Percentiles rank a stretch among this genome's conserved stretches.
Conservation (phyloP, 805 yeast species). For the Candida ipomoeae region DNA sequence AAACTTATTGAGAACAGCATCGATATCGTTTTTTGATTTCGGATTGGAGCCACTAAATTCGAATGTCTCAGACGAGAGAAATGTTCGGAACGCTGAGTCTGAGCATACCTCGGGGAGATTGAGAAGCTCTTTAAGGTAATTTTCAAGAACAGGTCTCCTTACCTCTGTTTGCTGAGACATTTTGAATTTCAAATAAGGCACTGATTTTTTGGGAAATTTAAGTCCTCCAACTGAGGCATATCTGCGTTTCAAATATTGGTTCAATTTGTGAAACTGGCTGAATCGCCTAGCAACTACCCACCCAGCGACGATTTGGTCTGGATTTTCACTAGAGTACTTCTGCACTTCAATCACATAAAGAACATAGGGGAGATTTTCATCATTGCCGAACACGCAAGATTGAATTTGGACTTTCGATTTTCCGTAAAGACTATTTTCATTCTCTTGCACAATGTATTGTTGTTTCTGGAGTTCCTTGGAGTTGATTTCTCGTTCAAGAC, state of each 20-base stretch:
- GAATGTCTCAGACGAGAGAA: constrained; percentile 70
- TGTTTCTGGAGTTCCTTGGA: constrained; percentile 71
- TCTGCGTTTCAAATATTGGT: constrained; percentile 54
- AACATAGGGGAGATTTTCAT: constrained; percentile 45
- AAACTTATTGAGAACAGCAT: constrained; percentile 29
- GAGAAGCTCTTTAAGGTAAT: constrained; percentile 56
- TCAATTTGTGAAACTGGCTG: constrained; percentile 73
- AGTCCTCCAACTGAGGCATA: constrained; percentile 49
- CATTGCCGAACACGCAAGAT: constrained; percentile 53
- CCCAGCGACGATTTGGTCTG: constrained; percentile 53
- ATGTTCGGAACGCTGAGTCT: constrained; percentile 66
- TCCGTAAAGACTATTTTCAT: constrained; percentile 70
- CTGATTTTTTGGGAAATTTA: constrained; percentile 56
- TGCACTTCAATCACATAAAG: constrained; percentile 76
- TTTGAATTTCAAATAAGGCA: constrained; percentile 67
- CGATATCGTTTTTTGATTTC: constrained; percentile 22
- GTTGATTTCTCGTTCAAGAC: constrained; percentile 69
- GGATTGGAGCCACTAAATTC: constrained; percentile 19
- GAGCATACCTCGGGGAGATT: constrained; percentile 66
- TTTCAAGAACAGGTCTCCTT: constrained; percentile 57
- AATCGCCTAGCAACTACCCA: constrained; percentile 92
- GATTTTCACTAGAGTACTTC: constrained; percentile 39
- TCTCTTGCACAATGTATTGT: constrained; percentile 78
- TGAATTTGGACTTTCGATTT: constrained; percentile 54
- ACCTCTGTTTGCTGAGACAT: constrained; percentile 58